phyloP scores from a whole-genome alignment of 306 rosid species.

The Morella rubra region DNA sequence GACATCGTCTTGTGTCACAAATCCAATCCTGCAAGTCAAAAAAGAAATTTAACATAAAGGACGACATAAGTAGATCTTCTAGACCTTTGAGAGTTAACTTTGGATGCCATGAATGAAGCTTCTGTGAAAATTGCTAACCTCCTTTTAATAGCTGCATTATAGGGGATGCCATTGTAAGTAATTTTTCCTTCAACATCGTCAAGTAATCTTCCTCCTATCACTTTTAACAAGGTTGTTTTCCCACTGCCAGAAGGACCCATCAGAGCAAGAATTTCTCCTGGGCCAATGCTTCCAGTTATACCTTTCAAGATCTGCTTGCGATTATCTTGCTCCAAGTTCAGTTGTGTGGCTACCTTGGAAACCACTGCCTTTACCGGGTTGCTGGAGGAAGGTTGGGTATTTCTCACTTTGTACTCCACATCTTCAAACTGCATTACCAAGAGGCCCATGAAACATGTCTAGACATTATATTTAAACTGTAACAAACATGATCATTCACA shows the following conservation, averaged over 20 bases:
- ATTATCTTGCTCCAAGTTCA: slow-evolving; percentile 46
- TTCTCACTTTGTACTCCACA: slow-evolving; percentile 75
- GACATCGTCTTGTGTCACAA: slow-evolving; percentile 95
- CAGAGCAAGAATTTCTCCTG: slow-evolving; percentile 91
- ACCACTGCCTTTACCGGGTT: slow-evolving; percentile 55
- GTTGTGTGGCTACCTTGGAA: slow-evolving; percentile 51
- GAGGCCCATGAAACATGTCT: neutral
- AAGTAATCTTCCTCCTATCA: slow-evolving; percentile 72
- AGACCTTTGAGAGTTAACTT: neutral
- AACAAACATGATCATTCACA: neutral
- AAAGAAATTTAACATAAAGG: neutral
- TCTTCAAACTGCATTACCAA: slow-evolving; percentile 77
- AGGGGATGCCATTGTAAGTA: slow-evolving; percentile 72
- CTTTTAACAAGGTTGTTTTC: slow-evolving; percentile 86
- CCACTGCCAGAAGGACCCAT: slow-evolving; percentile 99
- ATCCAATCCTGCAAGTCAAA: slow-evolving; percentile 64
- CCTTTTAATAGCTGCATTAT: slow-evolving; percentile 67
- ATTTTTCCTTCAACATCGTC: slow-evolving; percentile 74
- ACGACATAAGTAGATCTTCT: slow-evolving; percentile 2
- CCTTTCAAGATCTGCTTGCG: slow-evolving; percentile 77
- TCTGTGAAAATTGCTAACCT: slow-evolving; percentile 46
- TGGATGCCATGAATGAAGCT: neutral
- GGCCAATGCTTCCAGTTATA: slow-evolving; percentile 89
- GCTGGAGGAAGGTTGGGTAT: slow-evolving; percentile 34
- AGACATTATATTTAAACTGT: neutral